phyloP scores from a whole-genome alignment of 306 rosid species.

The Abrus precatorius region DNA sequence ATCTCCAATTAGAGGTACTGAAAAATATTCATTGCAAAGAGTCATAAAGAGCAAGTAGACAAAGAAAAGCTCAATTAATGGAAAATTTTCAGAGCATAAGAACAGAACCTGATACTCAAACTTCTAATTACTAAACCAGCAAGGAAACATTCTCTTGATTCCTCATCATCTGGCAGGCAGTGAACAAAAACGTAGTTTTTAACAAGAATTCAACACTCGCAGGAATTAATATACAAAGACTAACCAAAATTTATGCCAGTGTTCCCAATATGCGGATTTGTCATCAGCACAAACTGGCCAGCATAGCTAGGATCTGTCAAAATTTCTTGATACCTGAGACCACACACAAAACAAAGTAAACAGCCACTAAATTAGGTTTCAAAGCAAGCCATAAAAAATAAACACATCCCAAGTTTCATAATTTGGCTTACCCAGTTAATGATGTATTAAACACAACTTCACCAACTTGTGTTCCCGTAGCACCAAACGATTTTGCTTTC shows the following conservation, averaged over 20 bases:
- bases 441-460: conserved; percentile 97
- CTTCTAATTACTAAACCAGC: conserved; percentile 88
- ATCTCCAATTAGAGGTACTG: conserved; percentile 97
- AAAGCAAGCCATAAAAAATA: background rate
- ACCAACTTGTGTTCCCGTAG: conserved; percentile 96
- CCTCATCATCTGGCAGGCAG: conserved; percentile 81
- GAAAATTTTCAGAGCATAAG: conserved; percentile 5
- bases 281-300: conserved; percentile 95
- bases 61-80: conserved; percentile 28
- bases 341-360: conserved; percentile 37
- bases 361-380: conserved; percentile 5
- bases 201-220: conserved; percentile 7
- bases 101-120: conserved; percentile 75
- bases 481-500: conserved; percentile 96
- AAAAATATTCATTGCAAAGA: conserved; percentile 41
- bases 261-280: conserved; percentile 95
- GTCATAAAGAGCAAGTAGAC: conserved; percentile 22
- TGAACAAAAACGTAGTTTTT: background rate
- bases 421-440: conserved; percentile 76
- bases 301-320: conserved; percentile 97
- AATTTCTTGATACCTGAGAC: conserved; percentile 91
- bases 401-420: background rate
- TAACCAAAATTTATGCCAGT: conserved; percentile 89
- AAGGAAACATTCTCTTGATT: conserved; percentile 83
- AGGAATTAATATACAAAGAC: conserved; percentile 28